phyloP scores from a whole-genome alignment of 192 early-diverging fungal genomes.

The Coemansia reversa region DNA sequence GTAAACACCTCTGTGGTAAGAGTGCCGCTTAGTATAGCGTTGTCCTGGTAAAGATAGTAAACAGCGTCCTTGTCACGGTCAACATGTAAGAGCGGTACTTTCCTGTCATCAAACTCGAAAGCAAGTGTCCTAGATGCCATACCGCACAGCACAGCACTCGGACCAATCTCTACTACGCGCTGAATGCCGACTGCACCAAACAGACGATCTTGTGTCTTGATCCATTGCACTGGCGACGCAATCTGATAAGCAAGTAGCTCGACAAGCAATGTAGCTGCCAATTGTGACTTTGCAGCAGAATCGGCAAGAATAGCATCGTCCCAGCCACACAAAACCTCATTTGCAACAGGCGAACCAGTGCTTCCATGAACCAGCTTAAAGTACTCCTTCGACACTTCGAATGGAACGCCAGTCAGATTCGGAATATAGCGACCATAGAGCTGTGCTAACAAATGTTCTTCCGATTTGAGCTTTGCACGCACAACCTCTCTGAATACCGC shows the following conservation, averaged over 20 bases:
- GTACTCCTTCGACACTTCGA: slow-evolving; percentile 75
- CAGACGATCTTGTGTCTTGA: slow-evolving; percentile 85
- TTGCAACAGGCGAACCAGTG: slow-evolving; percentile 69
- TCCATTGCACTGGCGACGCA: slow-evolving; percentile 92
- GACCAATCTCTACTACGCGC: slow-evolving; percentile 87
- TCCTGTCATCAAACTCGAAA: background rate
- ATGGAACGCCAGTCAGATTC: slow-evolving; percentile 89
- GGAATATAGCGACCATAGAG: slow-evolving; percentile 87
- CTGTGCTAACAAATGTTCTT: slow-evolving; percentile 64
- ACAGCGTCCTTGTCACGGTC: slow-evolving; percentile 21
- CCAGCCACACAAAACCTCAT: slow-evolving; percentile 73
- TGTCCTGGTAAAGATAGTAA: slow-evolving; percentile 3
- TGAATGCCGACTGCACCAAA: slow-evolving; percentile 74
- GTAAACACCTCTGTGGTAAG: background rate
- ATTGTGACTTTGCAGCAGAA: slow-evolving; percentile 64
- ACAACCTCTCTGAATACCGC: slow-evolving; percentile 80
- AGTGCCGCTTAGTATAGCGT: background rate
- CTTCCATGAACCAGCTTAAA: slow-evolving; percentile 66
- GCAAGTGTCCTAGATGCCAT: slow-evolving; percentile 69
- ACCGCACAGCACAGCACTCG: slow-evolving; percentile 78
- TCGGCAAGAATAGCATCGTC: background rate
- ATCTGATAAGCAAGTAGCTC: slow-evolving; percentile 95
- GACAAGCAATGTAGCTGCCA: slow-evolving; percentile 76
- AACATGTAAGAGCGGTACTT: slow-evolving; percentile 12
- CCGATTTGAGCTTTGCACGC: slow-evolving; percentile 67